These are phyloP conservation scores for Dichomitus squalens DNA, from an alignment of 1,284 basidiomycete species.

Conservation along the genomic window DNA sequence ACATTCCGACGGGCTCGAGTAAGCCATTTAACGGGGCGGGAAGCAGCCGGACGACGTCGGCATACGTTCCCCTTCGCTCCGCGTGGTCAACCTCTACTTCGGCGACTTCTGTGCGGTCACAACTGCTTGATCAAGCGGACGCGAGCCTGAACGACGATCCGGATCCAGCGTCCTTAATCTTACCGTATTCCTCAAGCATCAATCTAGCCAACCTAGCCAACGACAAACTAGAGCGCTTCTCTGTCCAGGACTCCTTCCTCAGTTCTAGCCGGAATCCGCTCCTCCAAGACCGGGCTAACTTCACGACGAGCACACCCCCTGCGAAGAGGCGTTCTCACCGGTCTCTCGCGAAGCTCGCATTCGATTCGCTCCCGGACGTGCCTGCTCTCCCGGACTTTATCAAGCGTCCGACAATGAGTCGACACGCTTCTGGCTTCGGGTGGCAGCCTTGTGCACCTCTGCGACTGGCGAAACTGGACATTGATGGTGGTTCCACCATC, in stretches of 20 bases:
- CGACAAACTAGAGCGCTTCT: slow-evolving; percentile 12
- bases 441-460: slow-evolving; percentile 7
- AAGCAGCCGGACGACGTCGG: slow-evolving; percentile 7
- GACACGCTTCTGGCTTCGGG: not conserved
- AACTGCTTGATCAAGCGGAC: not conserved
- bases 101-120: slow-evolving; percentile 2
- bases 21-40: not conserved
- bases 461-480: not conserved
- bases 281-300: not conserved
- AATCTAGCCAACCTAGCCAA: slow-evolving; percentile 6
- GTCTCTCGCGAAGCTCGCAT: not conserved
- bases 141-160: not conserved
- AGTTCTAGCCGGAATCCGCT: slow-evolving; percentile 6
- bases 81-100: slow-evolving; percentile 13
- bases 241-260: slow-evolving; percentile 14
- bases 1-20: slow-evolving; percentile 2
- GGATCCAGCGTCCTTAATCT: not conserved
- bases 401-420: not conserved
- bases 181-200: not conserved
- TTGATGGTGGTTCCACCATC: not conserved
- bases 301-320: slow-evolving; percentile 18
- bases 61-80: slow-evolving; percentile 6
- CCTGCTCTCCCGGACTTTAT: not conserved
- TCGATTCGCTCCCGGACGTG: not conserved
- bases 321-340: slow-evolving; percentile 3